Conservation (phyloP, 257 asterid species). For the Fraxinus excelsior region DNA sequence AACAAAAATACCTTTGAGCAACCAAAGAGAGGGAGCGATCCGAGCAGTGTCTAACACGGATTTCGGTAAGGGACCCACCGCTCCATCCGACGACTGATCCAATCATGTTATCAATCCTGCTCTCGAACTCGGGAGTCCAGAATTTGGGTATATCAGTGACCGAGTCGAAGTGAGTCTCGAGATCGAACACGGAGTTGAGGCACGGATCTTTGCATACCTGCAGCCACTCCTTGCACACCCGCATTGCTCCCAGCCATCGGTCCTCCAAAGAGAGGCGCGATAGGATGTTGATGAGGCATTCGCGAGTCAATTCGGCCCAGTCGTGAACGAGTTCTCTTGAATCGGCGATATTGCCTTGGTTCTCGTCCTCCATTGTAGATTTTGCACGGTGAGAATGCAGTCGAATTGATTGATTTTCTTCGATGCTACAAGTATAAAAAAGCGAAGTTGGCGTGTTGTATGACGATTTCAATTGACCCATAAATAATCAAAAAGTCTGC, state of each 20-base stretch:
- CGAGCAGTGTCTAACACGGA: constrained; percentile 83
- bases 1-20: constrained; percentile 52
- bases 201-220: constrained; percentile 67
- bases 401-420: not conserved
- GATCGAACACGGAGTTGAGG: constrained; percentile 63
- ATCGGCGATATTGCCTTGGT: constrained; percentile 27
- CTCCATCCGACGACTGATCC: constrained; percentile 69
- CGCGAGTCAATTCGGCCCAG: constrained; percentile 83
- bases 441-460: too few relatives aligned
- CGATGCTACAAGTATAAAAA: not conserved
- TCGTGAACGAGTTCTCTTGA: constrained; percentile 37
- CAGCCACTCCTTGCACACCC: constrained; percentile 77
- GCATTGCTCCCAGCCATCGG: constrained; percentile 66
- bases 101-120: constrained; percentile 64
- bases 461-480: not conserved
- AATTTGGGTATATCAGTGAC: constrained; percentile 51
- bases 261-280: constrained; percentile 65
- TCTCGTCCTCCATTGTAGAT: constrained; percentile 45
- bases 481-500: not conserved
- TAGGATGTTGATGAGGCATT: constrained; percentile 74
- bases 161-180: constrained; percentile 53
- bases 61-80: constrained; percentile 46
- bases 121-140: constrained; percentile 76
- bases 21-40: constrained; percentile 65
- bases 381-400: not conserved